phyloP scores from a whole-genome alignment of 192 early-diverging fungal genomes.

The Phlyctochytrium planicorne region DNA sequence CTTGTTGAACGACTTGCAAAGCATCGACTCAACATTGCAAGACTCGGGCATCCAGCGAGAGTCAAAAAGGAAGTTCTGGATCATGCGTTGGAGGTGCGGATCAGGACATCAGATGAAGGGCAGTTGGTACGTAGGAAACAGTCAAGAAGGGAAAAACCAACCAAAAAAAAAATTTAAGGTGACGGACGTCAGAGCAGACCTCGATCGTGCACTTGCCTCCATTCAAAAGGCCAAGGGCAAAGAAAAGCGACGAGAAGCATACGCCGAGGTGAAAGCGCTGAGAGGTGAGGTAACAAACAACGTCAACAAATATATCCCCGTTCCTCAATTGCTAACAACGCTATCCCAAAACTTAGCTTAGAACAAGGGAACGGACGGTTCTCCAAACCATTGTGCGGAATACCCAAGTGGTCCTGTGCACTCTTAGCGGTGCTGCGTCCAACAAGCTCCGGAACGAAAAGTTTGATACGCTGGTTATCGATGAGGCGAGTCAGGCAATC shows the following conservation, averaged over 20 bases:
- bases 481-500: conserved; percentile 83
- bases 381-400: conserved; percentile 56
- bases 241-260: conserved; percentile 61
- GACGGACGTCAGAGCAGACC: conserved; percentile 71
- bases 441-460: conserved; percentile 50
- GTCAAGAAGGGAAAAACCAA: too few species aligned
- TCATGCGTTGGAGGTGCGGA: conserved; percentile 68
- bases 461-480: conserved; percentile 86
- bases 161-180: too few species aligned
- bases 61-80: conserved; percentile 66
- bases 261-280: conserved; percentile 63
- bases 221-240: conserved; percentile 65
- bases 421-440: conserved; percentile 69
- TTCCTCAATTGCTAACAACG: too few species aligned
- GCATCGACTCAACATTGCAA: conserved; percentile 63
- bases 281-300: conserved; percentile 49
- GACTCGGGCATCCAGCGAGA: conserved; percentile 84
- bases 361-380: conserved; percentile 67
- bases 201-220: conserved; percentile 64
- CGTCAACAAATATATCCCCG: too few species aligned
- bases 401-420: conserved; percentile 72
- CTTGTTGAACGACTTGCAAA: conserved; percentile 74
- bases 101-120: conserved; percentile 68
- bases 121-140: too few species aligned
- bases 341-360: too few species aligned